phyloP scores from a whole-genome alignment of 2,329 filamentous ascomycete genomes.

The Pyricularia sp. region DNA sequence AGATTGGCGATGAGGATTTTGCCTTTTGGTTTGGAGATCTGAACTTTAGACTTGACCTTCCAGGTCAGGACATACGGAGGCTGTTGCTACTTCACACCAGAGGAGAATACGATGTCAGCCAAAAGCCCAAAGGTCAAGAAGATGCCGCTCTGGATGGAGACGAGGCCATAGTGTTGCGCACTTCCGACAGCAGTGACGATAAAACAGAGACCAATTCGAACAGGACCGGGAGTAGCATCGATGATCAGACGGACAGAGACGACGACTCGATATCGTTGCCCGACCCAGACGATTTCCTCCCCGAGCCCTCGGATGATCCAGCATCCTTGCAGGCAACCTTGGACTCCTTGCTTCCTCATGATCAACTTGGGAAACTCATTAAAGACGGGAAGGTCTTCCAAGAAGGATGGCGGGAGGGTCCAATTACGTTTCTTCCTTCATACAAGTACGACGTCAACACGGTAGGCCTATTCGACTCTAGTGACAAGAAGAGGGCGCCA shows the following conservation, averaged over 20 bases:
- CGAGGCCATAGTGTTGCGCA: slow-evolving; percentile 37
- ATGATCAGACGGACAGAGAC: slow-evolving; percentile 21
- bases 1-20: slow-evolving; percentile 84
- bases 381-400: slow-evolving; percentile 71
- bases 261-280: slow-evolving; percentile 36
- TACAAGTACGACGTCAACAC: slow-evolving; percentile 99
- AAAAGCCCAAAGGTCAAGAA: slow-evolving; percentile 19
- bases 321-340: slow-evolving; percentile 82
- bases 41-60: slow-evolving; percentile 86
- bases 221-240: slow-evolving; percentile 12
- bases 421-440: slow-evolving; percentile 81
- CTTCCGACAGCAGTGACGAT: slow-evolving; percentile 35
- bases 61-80: slow-evolving; percentile 81
- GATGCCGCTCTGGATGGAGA: slow-evolving; percentile 34
- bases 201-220: slow-evolving; percentile 25
- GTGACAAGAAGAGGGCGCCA: slow-evolving; percentile 84
- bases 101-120: slow-evolving; percentile 61
- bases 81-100: slow-evolving; percentile 74
- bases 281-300: slow-evolving; percentile 55
- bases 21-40: slow-evolving; percentile 95
- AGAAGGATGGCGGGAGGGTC: slow-evolving; percentile 85
- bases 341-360: slow-evolving; percentile 77
- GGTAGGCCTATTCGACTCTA: slow-evolving; percentile 84
- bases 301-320: slow-evolving; percentile 67
- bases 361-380: slow-evolving; percentile 73